These are phyloP conservation scores for Cercospora janseana DNA, from an alignment of 2,329 filamentous ascomycete genomes.

Conservation along the genomic window DNA sequence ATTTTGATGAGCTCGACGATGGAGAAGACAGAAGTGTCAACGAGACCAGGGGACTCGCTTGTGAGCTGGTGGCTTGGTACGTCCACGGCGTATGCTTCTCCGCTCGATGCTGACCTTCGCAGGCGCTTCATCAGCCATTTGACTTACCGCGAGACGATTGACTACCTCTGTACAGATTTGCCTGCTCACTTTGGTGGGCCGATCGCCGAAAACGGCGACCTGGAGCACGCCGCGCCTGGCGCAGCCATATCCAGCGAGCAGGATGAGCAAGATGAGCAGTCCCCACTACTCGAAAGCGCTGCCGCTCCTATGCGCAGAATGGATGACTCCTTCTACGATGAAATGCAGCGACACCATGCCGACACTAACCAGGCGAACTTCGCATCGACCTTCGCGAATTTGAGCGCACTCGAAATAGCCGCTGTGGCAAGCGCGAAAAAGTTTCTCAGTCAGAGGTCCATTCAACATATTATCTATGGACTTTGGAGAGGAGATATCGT, in stretches of 20 bases:
- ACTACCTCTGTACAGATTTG: constrained; percentile 72
- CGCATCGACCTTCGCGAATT: constrained; percentile 68
- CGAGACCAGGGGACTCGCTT: constrained; percentile 68
- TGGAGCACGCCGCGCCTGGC: constrained; percentile 21
- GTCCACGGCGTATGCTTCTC: background rate
- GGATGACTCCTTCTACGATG: constrained; percentile 31
- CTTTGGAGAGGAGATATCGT: constrained; percentile 86
- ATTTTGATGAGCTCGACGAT: constrained; percentile 63
- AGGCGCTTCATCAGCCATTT: constrained; percentile 68
- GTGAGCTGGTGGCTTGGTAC: constrained; percentile 72
- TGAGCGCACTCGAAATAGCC: constrained; percentile 86
- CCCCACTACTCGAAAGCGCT: constrained; percentile 25
- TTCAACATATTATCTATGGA: constrained; percentile 79
- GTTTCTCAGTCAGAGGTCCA: constrained; percentile 74
- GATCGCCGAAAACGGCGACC: constrained; percentile 14
- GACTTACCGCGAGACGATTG: constrained; percentile 69
- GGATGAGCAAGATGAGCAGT: constrained; percentile 26
- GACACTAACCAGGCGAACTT: constrained; percentile 25
- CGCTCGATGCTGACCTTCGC: background rate
- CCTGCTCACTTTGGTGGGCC: constrained; percentile 15
- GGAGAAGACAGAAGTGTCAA: constrained; percentile 63
- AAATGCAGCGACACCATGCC: constrained; percentile 20
- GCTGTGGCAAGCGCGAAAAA: constrained; percentile 78
- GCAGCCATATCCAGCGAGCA: constrained; percentile 13
- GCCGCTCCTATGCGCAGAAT: constrained; percentile 10